Percentiles rank a stretch among this genome's conserved stretches.
These are phyloP conservation scores for Psophocarpus tetragonolobus DNA, from an alignment of 306 rosid genomes.

Conservation along the genomic window DNA sequence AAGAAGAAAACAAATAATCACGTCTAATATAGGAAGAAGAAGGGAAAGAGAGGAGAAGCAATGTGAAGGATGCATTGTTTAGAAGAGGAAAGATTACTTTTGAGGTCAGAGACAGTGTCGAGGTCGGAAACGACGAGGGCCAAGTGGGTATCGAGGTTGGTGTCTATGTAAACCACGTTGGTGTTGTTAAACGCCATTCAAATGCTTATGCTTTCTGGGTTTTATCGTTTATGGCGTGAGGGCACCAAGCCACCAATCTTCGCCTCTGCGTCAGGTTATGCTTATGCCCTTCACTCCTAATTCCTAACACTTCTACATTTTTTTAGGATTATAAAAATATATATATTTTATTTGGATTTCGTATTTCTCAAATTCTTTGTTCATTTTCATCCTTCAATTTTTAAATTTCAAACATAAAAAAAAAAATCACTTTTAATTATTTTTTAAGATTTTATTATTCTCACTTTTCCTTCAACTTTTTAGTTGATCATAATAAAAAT, in stretches of 20 bases:
- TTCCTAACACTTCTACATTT: background rate
- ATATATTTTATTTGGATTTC: too few relatives aligned
- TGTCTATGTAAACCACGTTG: slow-evolving; percentile 60
- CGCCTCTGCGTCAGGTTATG: background rate
- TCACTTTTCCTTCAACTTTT: too few relatives aligned
- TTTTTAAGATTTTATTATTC: too few relatives aligned
- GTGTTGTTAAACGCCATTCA: slow-evolving; percentile 17
- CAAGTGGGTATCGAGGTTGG: slow-evolving; percentile 72
- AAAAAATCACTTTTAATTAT: too few relatives aligned
- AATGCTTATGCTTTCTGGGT: background rate
- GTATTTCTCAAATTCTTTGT: too few relatives aligned
- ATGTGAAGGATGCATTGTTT: background rate
- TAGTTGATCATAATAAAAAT: too few relatives aligned
- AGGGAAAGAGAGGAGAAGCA: background rate
- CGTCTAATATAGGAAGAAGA: background rate
- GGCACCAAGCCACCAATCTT: too few relatives aligned
- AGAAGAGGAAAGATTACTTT: slow-evolving; percentile 43
- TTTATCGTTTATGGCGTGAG: slow-evolving; percentile 10
- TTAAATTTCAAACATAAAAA: too few relatives aligned
- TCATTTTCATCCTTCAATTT: too few relatives aligned
- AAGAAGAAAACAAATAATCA: background rate
- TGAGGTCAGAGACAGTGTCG: slow-evolving; percentile 64
- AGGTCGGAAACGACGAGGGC: slow-evolving; percentile 48
- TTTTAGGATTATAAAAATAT: too few relatives aligned
- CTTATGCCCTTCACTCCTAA: background rate